A percentile compares a stretch with the other conserved stretches of the same genome.
phyloP scores from a whole-genome alignment of 495 filamentous ascomycete species.

The Aspergillus indologenus region DNA sequence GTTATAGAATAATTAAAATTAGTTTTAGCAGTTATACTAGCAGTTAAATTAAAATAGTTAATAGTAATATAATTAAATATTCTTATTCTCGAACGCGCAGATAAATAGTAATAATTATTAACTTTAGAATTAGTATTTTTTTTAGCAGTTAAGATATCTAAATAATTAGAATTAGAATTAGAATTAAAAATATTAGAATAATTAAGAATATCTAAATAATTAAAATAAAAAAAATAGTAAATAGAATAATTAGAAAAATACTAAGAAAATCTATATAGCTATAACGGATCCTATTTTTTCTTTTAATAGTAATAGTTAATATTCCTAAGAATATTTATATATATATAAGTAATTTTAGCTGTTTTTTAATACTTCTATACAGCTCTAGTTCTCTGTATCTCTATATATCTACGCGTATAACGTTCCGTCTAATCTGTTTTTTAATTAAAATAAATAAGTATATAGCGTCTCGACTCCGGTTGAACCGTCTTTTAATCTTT shows the following conservation, averaged over 20 bases:
- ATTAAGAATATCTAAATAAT: neutral
- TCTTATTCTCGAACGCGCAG: neutral
- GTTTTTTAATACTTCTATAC: no score
- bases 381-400: no score
- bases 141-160: neutral
- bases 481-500: neutral
- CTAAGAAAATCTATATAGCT: no score
- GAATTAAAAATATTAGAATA: neutral
- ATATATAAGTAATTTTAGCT: neutral
- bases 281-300: neutral
- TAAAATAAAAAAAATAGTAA: neutral
- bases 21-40: neutral
- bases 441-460: no score
- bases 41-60: neutral
- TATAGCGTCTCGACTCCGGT: no score
- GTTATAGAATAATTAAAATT: neutral
- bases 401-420: no score
- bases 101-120: neutral
- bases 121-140: neutral
- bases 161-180: neutral
- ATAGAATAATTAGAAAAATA: neutral
- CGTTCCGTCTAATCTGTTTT: no score
- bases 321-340: neutral
- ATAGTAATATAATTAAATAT: conserved; percentile 2
- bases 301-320: neutral